Evolutionary conservation across 305 asterid species (phyloP).

Genomic region (Fraxinus angustifolia): DNA sequence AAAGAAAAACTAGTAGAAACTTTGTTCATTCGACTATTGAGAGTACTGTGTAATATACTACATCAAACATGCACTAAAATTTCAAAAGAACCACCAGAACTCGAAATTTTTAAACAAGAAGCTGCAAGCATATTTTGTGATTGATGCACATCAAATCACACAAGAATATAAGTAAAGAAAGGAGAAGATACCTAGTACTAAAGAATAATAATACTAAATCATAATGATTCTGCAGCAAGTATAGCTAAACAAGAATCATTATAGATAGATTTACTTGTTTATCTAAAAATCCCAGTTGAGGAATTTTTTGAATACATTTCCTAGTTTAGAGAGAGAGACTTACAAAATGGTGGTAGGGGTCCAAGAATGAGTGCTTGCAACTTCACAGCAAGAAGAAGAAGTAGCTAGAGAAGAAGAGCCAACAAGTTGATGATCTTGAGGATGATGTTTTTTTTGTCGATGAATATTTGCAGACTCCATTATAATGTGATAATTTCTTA

Average conservation of each 20-base stretch:
- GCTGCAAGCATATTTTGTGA: slow-evolving; percentile 22
- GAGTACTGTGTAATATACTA: background rate
- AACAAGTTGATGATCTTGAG: slow-evolving; percentile 49
- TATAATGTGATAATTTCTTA: slow-evolving; percentile 37
- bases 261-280: slow-evolving; percentile 10
- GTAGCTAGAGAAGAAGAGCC: slow-evolving; percentile 36
- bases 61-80: background rate
- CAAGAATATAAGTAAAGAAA: slow-evolving; percentile 26
- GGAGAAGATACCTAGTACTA: slow-evolving; percentile 32
- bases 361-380: slow-evolving; percentile 44
- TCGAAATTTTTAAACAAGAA: background rate
- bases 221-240: slow-evolving; percentile 23
- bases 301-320: background rate
- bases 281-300: background rate
- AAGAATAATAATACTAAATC: slow-evolving; percentile 10
- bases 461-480: slow-evolving; percentile 81
- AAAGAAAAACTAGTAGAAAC: background rate
- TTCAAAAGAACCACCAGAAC: background rate
- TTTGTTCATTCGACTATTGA: background rate
- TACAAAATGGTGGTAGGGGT: slow-evolving; percentile 62
- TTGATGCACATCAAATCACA: slow-evolving; percentile 41
- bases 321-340: slow-evolving; percentile 36
- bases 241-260: slow-evolving; percentile 29
- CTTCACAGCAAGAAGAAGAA: slow-evolving; percentile 42
- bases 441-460: slow-evolving; percentile 36